Base-by-base conservation (phyloP, 1,284 basidiomycete genomes). In the Wolfiporia cocos region DNA sequence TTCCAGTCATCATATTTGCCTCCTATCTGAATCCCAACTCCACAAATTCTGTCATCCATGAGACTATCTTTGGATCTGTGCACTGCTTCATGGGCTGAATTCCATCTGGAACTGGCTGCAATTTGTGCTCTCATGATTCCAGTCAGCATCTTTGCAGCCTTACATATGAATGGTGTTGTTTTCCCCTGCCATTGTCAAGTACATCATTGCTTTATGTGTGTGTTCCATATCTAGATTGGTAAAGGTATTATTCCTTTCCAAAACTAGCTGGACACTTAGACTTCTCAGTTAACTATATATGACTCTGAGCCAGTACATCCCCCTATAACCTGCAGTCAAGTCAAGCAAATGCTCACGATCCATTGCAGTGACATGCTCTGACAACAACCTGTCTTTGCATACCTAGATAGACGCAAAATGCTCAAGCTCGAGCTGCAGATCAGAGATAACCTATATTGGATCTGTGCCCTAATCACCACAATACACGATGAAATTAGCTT, bases 401-500 rank as follows among this genome's bases (percentile, higher is more conserved):
- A 57, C 17, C 53, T 63, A 5, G 62, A 68, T 34, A 64, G 59
- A 42, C 61, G 61, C 19, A 65, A 62, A 42, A 62, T 58, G 6
- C 47, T 70, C 10, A 68, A 67, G 47, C 53, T 71, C 2, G 74
- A 75, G 48, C 52, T 70, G 4, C 55, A 67, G 28, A 69, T 69
- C 24, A 66, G 71, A 22, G 66, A 67, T 41, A 50, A 62, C 9
- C 48, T 72, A 10, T 61, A 67, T 44, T 61, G 69, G 46, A 47
- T 70, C 33, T 62, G 65, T 1, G 55, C 61, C 7, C 52, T 72
- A 6, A 58, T 74, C 22, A 57, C 51, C 17, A 67, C 68, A 1
- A 74, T 76, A 71, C 53, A 66, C 40, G 67, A 71, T 41, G 73
- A 76, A 49, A 55, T 74, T 10, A 73, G 73, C 43, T 62, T 75